Base-by-base conservation (phyloP, 2,329 filamentous ascomycete species). In the Penicillium olsonii region DNA sequence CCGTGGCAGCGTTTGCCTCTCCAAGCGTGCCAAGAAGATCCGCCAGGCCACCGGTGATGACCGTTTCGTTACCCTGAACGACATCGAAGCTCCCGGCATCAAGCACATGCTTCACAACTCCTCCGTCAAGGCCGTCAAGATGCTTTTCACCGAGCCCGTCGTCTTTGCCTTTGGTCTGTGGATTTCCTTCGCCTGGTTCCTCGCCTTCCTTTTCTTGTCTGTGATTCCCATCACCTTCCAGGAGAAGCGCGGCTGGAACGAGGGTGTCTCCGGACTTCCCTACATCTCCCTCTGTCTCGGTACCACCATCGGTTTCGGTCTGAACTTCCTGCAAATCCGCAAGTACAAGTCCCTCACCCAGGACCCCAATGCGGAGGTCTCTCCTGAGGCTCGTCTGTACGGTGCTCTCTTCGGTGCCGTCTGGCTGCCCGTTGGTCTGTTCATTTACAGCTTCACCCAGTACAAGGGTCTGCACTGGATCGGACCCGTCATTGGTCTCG, bases 401-500 rank as follows among this genome's bases (percentile, higher is more conserved):
- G 75, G 75, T n/a, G 74, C 75, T 42, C 71, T 78, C 59, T 76
- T 67, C 53, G 76, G 76, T 19, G 73, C 75, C 19, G 55, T 76
- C 53, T 76, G 69, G 67, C 67, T 78, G 11, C 76, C 76, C 12
- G 61, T 78, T 37, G 76, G 76, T 14, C 70, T 79, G 2, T 78
- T 78, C 68, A 76, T 81, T 62, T 81, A 80, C 71, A 73, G 69
- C 33, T 80, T 80, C 68, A 79, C 77, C 1, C 78, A 80, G 59
- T 80, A 80, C 61, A 70, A 65, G 4, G 68, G 72, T 44, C 61
- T 80, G 2, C 66, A 61, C 43, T 81, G 78, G 78, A 73, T 79
- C 42, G 78, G 73, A 0, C 78, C 78, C 1, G 66, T 72, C 26
- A 75, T 80, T 42, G 75, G 73, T 12, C 71, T 81, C 2, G 76